Evolutionary conservation across 148 eudicot genomes (phyloP).

Genomic region (Selenicereus undatus): DNA sequence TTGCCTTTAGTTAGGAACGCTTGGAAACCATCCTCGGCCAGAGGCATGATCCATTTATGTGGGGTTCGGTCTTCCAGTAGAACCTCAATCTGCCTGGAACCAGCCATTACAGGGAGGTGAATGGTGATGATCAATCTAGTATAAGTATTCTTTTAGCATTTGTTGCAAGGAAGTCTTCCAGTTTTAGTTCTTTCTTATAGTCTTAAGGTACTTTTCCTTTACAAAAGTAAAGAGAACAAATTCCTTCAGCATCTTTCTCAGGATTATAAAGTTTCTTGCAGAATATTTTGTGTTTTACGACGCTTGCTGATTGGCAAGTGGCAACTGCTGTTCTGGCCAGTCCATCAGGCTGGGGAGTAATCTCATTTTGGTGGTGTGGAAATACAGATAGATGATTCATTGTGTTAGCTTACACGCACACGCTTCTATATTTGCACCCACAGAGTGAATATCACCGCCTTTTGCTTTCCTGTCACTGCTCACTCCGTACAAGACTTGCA

Average conservation of each 20-base stretch:
- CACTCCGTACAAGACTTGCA: not conserved
- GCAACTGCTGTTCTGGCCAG: conserved; percentile 10
- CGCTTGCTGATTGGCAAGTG: conserved; percentile 21
- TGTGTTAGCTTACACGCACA: conserved; percentile 1
- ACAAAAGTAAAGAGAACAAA: conserved; percentile 41
- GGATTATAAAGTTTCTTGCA: conserved; percentile 24
- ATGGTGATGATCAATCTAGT: not conserved
- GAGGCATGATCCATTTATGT: conserved; percentile 65
- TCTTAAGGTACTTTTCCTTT: conserved; percentile 14
- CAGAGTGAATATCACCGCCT: not conserved
- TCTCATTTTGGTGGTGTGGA: conserved; percentile 1
- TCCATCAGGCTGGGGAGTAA: not conserved
- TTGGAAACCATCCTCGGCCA: conserved; percentile 62
- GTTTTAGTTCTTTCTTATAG: conserved; percentile 28
- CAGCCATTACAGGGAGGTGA: conserved; percentile 35
- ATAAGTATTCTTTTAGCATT: not conserved
- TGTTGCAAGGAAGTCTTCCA: not conserved
- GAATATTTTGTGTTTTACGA: conserved; percentile 22
- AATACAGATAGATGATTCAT: not conserved
- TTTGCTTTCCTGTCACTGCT: not conserved
- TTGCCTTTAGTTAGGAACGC: conserved; percentile 40
- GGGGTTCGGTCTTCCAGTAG: conserved; percentile 50
- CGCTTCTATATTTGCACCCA: conserved; percentile 16
- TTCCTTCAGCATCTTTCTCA: conserved; percentile 42
- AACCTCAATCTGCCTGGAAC: conserved; percentile 46